phyloP scores from a whole-genome alignment of 495 filamentous ascomycete genomes.

The Penicillium paxilli region DNA sequence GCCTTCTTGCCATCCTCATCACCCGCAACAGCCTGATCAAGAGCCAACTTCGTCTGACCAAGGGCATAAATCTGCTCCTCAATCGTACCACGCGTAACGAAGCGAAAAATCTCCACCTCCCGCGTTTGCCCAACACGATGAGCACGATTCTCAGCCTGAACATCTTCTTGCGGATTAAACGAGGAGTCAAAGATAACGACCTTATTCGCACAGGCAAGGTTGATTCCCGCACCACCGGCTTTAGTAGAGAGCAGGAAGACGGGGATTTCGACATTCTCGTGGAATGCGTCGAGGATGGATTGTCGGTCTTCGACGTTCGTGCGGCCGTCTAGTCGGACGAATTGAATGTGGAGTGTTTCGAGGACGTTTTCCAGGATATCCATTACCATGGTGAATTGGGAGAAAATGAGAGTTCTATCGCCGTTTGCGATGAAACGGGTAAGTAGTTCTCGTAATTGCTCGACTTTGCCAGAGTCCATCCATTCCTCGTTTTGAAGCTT shows the following conservation, averaged over 20 bases:
- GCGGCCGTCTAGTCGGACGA: conserved; percentile 80
- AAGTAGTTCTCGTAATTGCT: conserved; percentile 72
- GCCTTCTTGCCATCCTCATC: conserved; percentile 51
- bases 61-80: conserved; percentile 91
- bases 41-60: conserved; percentile 86
- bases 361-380: conserved; percentile 85
- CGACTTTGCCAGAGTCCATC: conserved; percentile 92
- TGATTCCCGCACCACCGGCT: conserved; percentile 93
- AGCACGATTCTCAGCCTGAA: conserved; percentile 94
- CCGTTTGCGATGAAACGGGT: conserved; percentile 73
- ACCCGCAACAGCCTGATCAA: conserved; percentile 81
- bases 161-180: conserved; percentile 96
- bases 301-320: conserved; percentile 83
- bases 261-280: conserved; percentile 71
- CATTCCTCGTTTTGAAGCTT: conserved; percentile 73
- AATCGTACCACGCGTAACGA: conserved; percentile 81
- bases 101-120: conserved; percentile 80
- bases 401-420: conserved; percentile 86
- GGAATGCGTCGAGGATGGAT: conserved; percentile 79
- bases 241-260: conserved; percentile 93
- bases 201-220: conserved; percentile 92
- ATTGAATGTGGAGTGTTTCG: conserved; percentile 68
- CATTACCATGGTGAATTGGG: conserved; percentile 87
- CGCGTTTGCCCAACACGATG: conserved; percentile 90
- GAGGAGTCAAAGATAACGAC: conserved; percentile 94